Conservation (phyloP, 257 asterid genomes). For the Solanum habrochaites region DNA sequence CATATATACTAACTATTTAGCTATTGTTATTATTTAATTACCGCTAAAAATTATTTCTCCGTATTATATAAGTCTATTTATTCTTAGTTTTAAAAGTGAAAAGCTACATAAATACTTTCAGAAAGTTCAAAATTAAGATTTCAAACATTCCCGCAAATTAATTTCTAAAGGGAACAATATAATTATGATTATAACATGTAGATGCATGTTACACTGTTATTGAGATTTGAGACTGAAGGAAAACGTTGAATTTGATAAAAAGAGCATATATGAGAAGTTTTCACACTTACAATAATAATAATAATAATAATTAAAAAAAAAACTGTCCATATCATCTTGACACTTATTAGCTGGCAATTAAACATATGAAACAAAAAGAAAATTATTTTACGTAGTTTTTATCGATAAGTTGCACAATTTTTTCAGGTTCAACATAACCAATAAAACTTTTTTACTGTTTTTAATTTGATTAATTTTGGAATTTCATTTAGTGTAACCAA, state of each 20-base stretch:
- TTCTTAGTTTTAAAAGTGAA: not conserved
- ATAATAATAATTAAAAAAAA: not conserved
- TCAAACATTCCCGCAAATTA: not conserved
- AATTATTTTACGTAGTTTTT: not conserved
- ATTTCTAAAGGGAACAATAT: not conserved
- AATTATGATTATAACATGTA: not conserved
- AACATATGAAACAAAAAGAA: not conserved
- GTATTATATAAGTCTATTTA: not conserved
- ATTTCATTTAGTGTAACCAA: not conserved
- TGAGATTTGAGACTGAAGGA: not conserved
- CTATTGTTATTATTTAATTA: no score
- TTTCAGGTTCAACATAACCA: not conserved
- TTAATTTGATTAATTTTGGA: not conserved
- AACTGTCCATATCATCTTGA: not conserved
- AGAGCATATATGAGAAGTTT: not conserved
- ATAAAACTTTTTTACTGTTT: not conserved
- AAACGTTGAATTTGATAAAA: not conserved
- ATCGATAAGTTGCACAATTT: not conserved
- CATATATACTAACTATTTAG: no score
- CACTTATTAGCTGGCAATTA: not conserved
- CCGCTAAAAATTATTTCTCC: accelerated
- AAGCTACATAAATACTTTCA: not conserved
- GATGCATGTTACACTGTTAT: not conserved
- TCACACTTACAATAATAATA: not conserved
- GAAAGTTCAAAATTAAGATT: not conserved